phyloP scores from a whole-genome alignment of 371 early-diverging fungal species.

The Actinomortierella ambigua region DNA sequence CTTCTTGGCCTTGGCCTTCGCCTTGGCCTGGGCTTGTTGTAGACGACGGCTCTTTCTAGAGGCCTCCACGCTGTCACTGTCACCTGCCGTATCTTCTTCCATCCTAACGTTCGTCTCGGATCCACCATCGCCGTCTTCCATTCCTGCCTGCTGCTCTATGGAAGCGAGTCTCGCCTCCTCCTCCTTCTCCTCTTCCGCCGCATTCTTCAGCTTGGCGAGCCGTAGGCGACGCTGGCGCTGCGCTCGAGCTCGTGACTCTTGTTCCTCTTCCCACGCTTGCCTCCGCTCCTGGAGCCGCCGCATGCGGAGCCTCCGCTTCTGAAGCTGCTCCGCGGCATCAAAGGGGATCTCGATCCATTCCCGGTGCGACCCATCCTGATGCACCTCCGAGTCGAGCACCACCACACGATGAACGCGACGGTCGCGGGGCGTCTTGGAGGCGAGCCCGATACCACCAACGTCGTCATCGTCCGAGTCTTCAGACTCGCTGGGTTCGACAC shows the following conservation, averaged over 20 bases:
- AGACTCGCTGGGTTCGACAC: neutral
- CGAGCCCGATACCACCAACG: no score
- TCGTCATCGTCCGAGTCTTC: neutral
- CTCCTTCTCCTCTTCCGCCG: neutral
- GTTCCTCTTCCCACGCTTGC: neutral
- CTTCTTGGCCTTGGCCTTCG: constrained; percentile 12
- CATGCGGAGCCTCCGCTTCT: constrained; percentile 17
- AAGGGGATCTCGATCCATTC: constrained; percentile 35
- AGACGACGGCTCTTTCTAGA: neutral
- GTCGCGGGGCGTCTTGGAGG: no score
- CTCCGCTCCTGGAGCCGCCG: constrained; percentile 18
- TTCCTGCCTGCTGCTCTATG: neutral
- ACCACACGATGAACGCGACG: constrained; percentile 9
- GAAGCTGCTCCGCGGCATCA: constrained; percentile 20
- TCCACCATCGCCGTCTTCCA: neutral
- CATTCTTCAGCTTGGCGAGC: neutral
- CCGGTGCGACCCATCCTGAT: constrained; percentile 18
- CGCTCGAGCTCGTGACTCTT: neutral
- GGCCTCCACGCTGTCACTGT: neutral
- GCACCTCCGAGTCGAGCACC: constrained; percentile 28
- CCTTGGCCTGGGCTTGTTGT: neutral
- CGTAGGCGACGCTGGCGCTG: neutral
- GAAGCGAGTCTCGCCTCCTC: neutral
- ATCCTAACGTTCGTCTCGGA: no score
- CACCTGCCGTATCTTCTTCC: neutral